A percentile compares a stretch with the other conserved stretches of the same genome.
phyloP scores from a whole-genome alignment of 2,329 filamentous ascomycete genomes.

The Lasiodiplodia hormozganensis region DNA sequence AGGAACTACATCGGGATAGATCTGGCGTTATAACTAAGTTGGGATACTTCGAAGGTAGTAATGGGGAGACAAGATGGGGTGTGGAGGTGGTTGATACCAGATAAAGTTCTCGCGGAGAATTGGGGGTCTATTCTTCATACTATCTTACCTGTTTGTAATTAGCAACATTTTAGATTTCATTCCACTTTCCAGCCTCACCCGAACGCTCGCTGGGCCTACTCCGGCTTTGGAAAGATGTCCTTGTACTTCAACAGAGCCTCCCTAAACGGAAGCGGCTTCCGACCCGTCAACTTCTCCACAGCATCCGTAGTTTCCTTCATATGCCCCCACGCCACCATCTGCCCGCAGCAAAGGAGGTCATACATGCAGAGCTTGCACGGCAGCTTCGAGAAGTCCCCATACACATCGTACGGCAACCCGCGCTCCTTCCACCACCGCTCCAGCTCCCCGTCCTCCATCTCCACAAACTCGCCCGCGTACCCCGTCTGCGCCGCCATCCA shows the following conservation, averaged over 20 bases:
- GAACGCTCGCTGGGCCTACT: not conserved
- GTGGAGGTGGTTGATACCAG: not conserved
- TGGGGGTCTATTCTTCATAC: too few species aligned
- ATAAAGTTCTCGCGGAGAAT: too few species aligned
- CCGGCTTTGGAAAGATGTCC: not conserved
- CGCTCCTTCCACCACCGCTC: constrained; percentile 11
- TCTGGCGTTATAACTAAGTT: not conserved
- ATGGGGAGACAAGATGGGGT: not conserved
- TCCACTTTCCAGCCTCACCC: not conserved
- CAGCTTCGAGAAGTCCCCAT: constrained; percentile 11
- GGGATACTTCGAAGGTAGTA: not conserved
- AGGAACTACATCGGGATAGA: not conserved
- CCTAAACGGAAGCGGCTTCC: constrained; percentile 5
- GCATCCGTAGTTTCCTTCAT: not conserved
- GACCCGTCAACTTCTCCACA: constrained; percentile 8
- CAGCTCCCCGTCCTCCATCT: constrained; percentile 4
- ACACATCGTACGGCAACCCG: constrained; percentile 2
- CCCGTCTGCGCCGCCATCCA: constrained; percentile 16
- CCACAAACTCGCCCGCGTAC: constrained; percentile 12
- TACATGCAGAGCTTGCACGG: constrained; percentile 12
- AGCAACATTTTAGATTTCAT: too few species aligned
- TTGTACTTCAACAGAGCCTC: constrained; percentile 6
- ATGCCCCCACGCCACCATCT: constrained; percentile 16
- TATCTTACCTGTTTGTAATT: too few species aligned
- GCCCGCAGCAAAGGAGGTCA: not conserved